phyloP scores from a whole-genome alignment of 345 rosid species.

The Lumnitzera racemosa region DNA sequence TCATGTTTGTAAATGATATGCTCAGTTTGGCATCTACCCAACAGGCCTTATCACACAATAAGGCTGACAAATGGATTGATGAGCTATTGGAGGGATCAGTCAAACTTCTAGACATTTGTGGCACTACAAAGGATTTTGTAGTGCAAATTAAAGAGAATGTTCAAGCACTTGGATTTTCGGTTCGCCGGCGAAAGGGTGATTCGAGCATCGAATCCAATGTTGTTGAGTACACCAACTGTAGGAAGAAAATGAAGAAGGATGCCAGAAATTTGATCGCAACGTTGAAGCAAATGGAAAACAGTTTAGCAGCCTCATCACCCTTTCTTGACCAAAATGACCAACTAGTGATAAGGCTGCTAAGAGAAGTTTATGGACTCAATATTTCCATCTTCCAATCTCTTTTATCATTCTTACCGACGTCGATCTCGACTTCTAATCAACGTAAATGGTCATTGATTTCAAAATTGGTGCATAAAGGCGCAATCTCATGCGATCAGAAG shows the following conservation, averaged over 20 bases:
- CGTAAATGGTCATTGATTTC: slow-evolving; percentile 41
- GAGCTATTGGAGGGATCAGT: slow-evolving; percentile 55
- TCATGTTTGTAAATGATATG: slow-evolving; percentile 33
- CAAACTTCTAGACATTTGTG: slow-evolving; percentile 52
- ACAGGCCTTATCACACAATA: slow-evolving; percentile 28
- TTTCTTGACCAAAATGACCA: slow-evolving; percentile 23
- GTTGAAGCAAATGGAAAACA: slow-evolving; percentile 45
- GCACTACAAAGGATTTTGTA: slow-evolving; percentile 42
- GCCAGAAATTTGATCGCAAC: slow-evolving; percentile 33
- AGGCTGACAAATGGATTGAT: slow-evolving; percentile 26
- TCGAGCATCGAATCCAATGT: slow-evolving; percentile 19
- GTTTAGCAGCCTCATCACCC: neutral
- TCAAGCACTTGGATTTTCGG: slow-evolving; percentile 46
- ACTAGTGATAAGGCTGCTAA: slow-evolving; percentile 30
- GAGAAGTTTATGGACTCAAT: slow-evolving; percentile 28
- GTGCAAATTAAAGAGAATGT: slow-evolving; percentile 39
- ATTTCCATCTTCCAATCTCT: slow-evolving; percentile 36
- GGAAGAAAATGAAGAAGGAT: slow-evolving; percentile 53
- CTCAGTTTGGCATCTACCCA: slow-evolving; percentile 47
- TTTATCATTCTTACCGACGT: slow-evolving; percentile 34
- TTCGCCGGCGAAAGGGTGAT: slow-evolving; percentile 53
- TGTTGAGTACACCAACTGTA: slow-evolving; percentile 24
- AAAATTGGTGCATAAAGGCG: slow-evolving; percentile 36
- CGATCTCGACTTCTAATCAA: slow-evolving; percentile 10
- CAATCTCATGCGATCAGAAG: slow-evolving; percentile 24